These are phyloP conservation scores for Cercospora beticola DNA, from an alignment of 2,329 filamentous ascomycete genomes.

Conservation along the genomic window DNA sequence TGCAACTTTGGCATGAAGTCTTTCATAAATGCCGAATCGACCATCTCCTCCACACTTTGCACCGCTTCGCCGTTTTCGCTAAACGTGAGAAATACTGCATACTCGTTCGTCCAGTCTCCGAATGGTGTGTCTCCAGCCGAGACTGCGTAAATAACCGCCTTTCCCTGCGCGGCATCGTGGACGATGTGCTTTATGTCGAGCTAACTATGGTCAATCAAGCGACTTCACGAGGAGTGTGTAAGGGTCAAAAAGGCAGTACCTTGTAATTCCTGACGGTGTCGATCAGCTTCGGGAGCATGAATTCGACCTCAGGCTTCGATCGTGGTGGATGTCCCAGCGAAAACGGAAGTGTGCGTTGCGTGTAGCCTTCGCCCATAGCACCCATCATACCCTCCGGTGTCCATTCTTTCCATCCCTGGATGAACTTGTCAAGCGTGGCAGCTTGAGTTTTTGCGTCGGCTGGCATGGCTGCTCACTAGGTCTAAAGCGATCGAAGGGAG, in stretches of 20 bases:
- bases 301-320: not conserved
- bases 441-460: not conserved
- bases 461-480: not conserved
- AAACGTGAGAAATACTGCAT: slow-evolving; percentile 16
- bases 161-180: not conserved
- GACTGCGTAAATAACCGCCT: not conserved
- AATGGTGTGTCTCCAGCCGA: not conserved
- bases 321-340: not conserved
- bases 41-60: slow-evolving; percentile 17
- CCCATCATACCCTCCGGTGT: not conserved
- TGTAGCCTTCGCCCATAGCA: not conserved
- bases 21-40: slow-evolving; percentile 14
- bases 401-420: not conserved
- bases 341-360: not conserved
- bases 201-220: not conserved
- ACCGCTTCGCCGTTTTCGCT: slow-evolving; percentile 6
- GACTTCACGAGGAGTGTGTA: not conserved
- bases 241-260: not conserved
- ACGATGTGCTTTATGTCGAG: not conserved
- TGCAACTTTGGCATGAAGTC: slow-evolving; percentile 2
- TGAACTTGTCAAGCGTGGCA: not conserved
- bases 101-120: slow-evolving; percentile 16
- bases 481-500: not conserved
- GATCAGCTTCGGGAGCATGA: not conserved
- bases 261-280: not conserved